These are phyloP conservation scores for Fusarium sp. DNA, from an alignment of 2,329 filamentous ascomycete species.

Conservation along the genomic window DNA sequence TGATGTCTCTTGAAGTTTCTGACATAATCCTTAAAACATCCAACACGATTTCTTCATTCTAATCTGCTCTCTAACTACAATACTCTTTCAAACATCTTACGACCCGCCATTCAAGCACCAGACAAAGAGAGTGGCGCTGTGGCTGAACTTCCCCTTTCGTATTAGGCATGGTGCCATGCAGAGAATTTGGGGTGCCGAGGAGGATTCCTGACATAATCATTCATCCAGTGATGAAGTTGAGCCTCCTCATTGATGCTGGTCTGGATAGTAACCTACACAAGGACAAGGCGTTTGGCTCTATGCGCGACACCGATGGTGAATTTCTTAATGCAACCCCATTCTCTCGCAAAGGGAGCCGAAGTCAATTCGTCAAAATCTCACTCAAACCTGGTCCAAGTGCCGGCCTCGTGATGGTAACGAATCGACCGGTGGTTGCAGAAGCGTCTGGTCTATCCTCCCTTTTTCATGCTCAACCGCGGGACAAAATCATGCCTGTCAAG, in stretches of 20 bases:
- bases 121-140: background rate
- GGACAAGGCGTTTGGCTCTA: background rate
- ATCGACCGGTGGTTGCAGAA: constrained; percentile 18
- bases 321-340: background rate
- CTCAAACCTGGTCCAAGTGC: constrained; percentile 22
- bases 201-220: background rate
- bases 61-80: background rate
- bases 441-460: constrained; percentile 28
- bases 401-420: constrained; percentile 16
- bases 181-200: background rate
- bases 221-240: background rate
- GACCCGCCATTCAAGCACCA: background rate
- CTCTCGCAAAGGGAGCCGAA: background rate
- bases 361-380: background rate
- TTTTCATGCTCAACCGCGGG: constrained; percentile 20
- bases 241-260: background rate
- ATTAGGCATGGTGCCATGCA: background rate
- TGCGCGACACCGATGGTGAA: background rate
- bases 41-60: background rate
- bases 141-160: background rate
- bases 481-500: background rate
- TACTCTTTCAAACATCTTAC: background rate
- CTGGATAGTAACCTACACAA: background rate
- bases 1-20: background rate
- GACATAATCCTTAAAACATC: background rate